Evolutionary conservation across 306 rosid genomes (phyloP), one percentile per base, ranked within the genome.

Genomic region (Cucumis hystrix): DNA sequence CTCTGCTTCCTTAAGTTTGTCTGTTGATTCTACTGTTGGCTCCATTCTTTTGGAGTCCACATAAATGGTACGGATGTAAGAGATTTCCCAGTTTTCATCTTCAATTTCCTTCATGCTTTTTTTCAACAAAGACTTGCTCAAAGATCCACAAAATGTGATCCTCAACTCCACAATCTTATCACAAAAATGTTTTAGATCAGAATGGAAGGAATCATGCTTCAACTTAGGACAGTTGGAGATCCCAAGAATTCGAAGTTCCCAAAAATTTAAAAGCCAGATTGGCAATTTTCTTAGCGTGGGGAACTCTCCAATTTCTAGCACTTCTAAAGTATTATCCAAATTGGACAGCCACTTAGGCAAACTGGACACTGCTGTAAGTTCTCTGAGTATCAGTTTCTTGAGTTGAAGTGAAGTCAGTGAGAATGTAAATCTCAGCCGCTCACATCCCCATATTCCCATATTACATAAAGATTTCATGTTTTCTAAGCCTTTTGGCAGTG

Each of bases 141-240:
- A 51, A 0, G 25, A 30, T 23, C 60, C 76, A 71, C 76, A 71
- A 28, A 71, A 71, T 15, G 76, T 49, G 59, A 71, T 25, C 60
- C 76, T 71, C 60, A 49, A 71, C 60, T 71, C 76, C 33, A 25
- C 6, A 0, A 71, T 10, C 56, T 41, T 1, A 21, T 69, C 40
- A 45, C 57, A 13, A 23, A 12, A 2, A 0, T 11, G 0, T 0
- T n/a, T 1, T 0, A 69, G 4, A 2, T 45, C 0, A 12, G 0
- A 0, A 45, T 11, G 58, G 14, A 69, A 6, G 12, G 1, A 0
- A 45, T 21, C 20, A 45, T 13, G 20, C 13, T 6, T 12, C 75
- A 69, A 25, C 43, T 8, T 25, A 10, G 76, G 76, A 23, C 76
- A 71, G 40, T 71, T 49, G 23, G 76, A 71, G 76, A 71, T 49